Percentiles rank a stretch among this genome's conserved stretches.
Evolutionary conservation across 192 early-diverging fungal genomes (phyloP).

Genomic region (Coemansia sp.): DNA sequence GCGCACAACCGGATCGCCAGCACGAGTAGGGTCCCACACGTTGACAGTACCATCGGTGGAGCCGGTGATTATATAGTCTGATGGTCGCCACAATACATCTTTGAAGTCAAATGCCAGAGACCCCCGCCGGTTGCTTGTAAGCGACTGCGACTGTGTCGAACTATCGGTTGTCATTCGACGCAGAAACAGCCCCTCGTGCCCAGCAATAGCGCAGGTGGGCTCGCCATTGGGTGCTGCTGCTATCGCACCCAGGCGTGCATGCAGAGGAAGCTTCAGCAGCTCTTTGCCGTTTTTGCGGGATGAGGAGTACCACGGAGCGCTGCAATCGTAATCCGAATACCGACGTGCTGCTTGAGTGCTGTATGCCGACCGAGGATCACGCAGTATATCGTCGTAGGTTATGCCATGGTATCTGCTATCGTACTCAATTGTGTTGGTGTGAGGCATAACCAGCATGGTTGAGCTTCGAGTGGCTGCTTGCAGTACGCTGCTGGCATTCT

Average conservation of each 20-base stretch:
- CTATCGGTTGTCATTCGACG: slow-evolving; percentile 25
- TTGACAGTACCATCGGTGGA: slow-evolving; percentile 36
- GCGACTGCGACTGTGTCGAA: slow-evolving; percentile 6
- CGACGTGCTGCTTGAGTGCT: neutral
- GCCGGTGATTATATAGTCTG: slow-evolving; percentile 41
- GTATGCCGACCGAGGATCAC: neutral
- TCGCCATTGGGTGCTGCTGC: slow-evolving; percentile 26
- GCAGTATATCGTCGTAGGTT: neutral
- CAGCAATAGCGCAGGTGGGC: slow-evolving; percentile 27
- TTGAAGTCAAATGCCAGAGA: slow-evolving; percentile 27
- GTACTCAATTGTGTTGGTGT: neutral
- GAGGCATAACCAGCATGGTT: neutral
- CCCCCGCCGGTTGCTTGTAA: slow-evolving; percentile 24
- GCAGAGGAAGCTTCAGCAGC: slow-evolving; percentile 20
- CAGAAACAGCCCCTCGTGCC: slow-evolving; percentile 36
- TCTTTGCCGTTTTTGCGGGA: slow-evolving; percentile 13
- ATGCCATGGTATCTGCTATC: neutral
- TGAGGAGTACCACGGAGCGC: slow-evolving; percentile 25
- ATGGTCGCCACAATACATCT: slow-evolving; percentile 46
- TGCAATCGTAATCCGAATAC: neutral
- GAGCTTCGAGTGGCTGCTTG: slow-evolving; percentile 9
- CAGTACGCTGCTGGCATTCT: neutral
- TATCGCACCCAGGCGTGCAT: slow-evolving; percentile 23
- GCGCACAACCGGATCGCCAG: slow-evolving; percentile 23
- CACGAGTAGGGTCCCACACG: slow-evolving; percentile 42